A percentile compares a stretch with the other conserved stretches of the same genome.
Conservation (phyloP, 2,329 filamentous ascomycete genomes). For the Alternaria triticina region DNA sequence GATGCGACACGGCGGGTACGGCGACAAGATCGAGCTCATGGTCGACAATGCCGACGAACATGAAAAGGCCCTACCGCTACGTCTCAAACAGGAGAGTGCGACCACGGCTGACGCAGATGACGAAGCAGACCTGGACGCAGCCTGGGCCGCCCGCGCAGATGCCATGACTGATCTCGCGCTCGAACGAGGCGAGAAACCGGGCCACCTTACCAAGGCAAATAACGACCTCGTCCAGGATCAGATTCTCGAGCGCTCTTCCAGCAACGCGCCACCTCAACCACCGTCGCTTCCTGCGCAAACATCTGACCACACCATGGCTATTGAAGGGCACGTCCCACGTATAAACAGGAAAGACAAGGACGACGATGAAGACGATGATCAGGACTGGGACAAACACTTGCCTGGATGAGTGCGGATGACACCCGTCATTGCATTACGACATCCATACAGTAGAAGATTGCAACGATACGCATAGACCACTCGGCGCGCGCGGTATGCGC, state of each 20-base stretch:
- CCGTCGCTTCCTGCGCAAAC: conserved; percentile 29
- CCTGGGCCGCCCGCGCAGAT: conserved; percentile 43
- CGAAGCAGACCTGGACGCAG: conserved; percentile 38
- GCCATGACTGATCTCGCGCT: conserved; percentile 49
- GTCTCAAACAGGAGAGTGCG: conserved; percentile 29
- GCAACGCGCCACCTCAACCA: conserved; percentile 29
- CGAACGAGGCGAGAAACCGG: conserved; percentile 53
- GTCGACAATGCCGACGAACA: conserved; percentile 43
- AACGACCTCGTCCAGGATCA: conserved; percentile 39
- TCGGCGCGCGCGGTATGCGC: neutral
- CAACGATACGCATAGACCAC: neutral
- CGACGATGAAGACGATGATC: conserved; percentile 30
- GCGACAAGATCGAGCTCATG: conserved; percentile 49
- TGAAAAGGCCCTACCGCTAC: conserved; percentile 34
- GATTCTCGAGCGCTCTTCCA: conserved; percentile 39
- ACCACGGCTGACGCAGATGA: conserved; percentile 26
- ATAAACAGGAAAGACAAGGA: conserved; percentile 21
- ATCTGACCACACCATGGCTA: conserved; percentile 41
- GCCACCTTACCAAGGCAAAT: conserved; percentile 37
- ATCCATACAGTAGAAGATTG: neutral
- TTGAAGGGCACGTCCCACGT: conserved; percentile 48
- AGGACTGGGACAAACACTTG: conserved; percentile 46
- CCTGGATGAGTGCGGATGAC: conserved; percentile 23
- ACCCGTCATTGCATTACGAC: neutral
- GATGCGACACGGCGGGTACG: conserved; percentile 68